phyloP scores from a whole-genome alignment of 352 stramenopile genomes.

The Pythium oligandrum region DNA sequence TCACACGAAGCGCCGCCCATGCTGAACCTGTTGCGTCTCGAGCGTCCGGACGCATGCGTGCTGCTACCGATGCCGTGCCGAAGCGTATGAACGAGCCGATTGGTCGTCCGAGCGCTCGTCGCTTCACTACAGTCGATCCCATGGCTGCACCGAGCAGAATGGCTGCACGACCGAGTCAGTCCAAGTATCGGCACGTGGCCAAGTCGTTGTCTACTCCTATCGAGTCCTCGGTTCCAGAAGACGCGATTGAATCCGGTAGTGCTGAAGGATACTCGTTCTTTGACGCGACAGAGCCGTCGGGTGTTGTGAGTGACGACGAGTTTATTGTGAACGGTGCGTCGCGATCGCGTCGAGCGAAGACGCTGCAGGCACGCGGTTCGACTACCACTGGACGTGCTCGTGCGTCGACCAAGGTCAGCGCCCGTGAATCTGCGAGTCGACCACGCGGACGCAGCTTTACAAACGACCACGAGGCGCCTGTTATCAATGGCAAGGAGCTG shows the following conservation, averaged over 20 bases:
- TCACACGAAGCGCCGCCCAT: neutral
- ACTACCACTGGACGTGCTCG: too few species aligned
- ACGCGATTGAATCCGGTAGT: too few species aligned
- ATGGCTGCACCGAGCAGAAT: too few species aligned
- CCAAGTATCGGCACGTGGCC: neutral
- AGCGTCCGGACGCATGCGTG: neutral
- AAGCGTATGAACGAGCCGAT: constrained; percentile 2
- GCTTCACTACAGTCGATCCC: constrained; percentile 5
- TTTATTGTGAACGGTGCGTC: constrained; percentile 8
- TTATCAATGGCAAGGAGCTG: too few species aligned
- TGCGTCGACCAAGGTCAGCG: too few species aligned
- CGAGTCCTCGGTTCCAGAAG: too few species aligned
- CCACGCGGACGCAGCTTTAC: constrained; percentile 18
- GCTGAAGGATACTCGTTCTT: constrained; percentile 13
- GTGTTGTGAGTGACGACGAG: constrained; percentile 22
- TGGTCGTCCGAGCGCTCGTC: constrained; percentile 10
- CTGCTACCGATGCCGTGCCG: constrained; percentile 7
- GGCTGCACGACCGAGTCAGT: too few species aligned
- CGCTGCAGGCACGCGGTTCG: constrained; percentile 15
- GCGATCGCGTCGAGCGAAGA: constrained; percentile 20
- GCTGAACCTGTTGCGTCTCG: too few species aligned
- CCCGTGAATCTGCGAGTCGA: neutral
- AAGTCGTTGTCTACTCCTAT: neutral
- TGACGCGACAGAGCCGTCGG: constrained; percentile 20
- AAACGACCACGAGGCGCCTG: constrained; percentile 8